Evolutionary conservation across 129 eudicot species (phyloP).

Genomic region (Pulicaria dysenterica): DNA sequence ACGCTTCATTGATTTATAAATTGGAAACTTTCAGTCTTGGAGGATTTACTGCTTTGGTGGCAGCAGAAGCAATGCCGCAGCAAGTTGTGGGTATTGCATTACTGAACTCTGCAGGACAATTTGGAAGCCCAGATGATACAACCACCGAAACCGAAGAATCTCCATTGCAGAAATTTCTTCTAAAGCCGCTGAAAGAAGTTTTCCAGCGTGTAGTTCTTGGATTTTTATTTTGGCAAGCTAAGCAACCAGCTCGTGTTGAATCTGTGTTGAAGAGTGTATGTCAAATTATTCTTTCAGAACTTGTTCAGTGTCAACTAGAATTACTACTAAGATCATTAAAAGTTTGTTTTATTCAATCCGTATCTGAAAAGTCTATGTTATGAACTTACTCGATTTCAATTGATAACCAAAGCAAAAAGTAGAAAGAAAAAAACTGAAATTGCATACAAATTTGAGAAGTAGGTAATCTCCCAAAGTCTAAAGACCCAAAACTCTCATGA

Average conservation of each 20-base stretch:
- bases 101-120: conserved; percentile 95
- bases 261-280: conserved; percentile 96
- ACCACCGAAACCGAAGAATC: conserved; percentile 55
- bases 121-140: conserved; percentile 55
- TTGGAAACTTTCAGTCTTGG: conserved; percentile 67
- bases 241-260: conserved; percentile 82
- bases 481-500: too few species aligned
- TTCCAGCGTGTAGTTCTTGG: conserved; percentile 89
- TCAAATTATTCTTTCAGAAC: not conserved
- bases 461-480: too few species aligned
- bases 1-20: conserved; percentile 5
- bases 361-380: not conserved
- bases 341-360: not conserved
- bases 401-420: too few species aligned
- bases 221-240: conserved; percentile 93
- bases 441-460: too few species aligned
- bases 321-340: conserved; percentile 5
- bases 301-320: not conserved
- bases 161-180: conserved; percentile 45
- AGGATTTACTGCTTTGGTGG: conserved; percentile 93
- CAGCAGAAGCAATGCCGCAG: conserved; percentile 78
- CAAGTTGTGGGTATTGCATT: conserved; percentile 83
- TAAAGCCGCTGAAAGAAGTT: conserved; percentile 75
- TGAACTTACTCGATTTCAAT: not conserved
- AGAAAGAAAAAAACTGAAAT: too few species aligned